These are phyloP conservation scores for Penicillium mononematosum DNA, from an alignment of 495 filamentous ascomycete species.

Conservation along the genomic window DNA sequence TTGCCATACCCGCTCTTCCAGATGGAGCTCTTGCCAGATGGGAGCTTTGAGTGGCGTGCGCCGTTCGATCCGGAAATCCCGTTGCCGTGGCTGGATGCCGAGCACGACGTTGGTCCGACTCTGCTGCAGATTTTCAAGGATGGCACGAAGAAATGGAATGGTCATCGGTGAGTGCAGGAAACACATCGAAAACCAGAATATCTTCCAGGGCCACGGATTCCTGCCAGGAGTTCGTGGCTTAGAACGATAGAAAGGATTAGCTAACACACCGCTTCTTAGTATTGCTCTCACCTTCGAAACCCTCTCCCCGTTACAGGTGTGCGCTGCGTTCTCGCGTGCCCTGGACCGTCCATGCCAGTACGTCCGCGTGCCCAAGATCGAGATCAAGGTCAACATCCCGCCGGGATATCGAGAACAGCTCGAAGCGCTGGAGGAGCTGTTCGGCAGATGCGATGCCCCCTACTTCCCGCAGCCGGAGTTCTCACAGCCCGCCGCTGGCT, in stretches of 20 bases:
- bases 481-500: slow-evolving; percentile 45
- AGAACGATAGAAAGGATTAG: background rate
- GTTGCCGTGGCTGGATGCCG: slow-evolving; percentile 95
- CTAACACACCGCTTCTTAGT: slow-evolving; percentile 40
- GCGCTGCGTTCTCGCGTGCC: slow-evolving; percentile 73
- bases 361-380: slow-evolving; percentile 66
- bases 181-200: background rate
- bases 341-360: slow-evolving; percentile 76
- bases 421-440: slow-evolving; percentile 62
- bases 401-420: slow-evolving; percentile 89
- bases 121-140: slow-evolving; percentile 96
- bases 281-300: slow-evolving; percentile 92
- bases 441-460: slow-evolving; percentile 60
- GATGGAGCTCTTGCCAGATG: slow-evolving; percentile 80
- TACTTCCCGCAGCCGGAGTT: slow-evolving; percentile 61
- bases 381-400: slow-evolving; percentile 82
- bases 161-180: slow-evolving; percentile 61
- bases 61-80: slow-evolving; percentile 87
- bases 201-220: background rate
- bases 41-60: slow-evolving; percentile 88
- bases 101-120: slow-evolving; percentile 94
- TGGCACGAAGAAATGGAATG: slow-evolving; percentile 78
- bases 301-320: slow-evolving; percentile 79
- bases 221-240: background rate
- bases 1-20: slow-evolving; percentile 90